phyloP scores from a whole-genome alignment of 257 asterid genomes.

The Eustoma russellianum region DNA sequence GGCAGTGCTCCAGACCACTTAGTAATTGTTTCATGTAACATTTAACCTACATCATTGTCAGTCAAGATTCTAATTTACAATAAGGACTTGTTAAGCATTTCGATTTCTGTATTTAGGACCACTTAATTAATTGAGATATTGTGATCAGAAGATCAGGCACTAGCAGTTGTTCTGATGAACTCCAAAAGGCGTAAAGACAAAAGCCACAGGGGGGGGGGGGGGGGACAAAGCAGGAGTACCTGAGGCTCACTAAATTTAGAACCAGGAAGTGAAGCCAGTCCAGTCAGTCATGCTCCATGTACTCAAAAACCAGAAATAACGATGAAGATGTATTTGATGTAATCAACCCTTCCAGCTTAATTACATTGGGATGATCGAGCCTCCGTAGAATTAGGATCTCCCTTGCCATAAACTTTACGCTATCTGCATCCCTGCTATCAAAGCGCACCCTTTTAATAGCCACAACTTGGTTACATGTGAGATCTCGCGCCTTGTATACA shows the following conservation, averaged over 20 bases:
- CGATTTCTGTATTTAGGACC: not conserved
- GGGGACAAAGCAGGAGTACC: conserved; percentile 35
- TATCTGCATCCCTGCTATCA: conserved; percentile 79
- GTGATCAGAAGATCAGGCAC: not conserved
- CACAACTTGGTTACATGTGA: conserved; percentile 39
- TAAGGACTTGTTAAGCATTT: not conserved
- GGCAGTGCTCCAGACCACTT: conserved; percentile 79
- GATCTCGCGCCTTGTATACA: conserved; percentile 81
- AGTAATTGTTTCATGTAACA: conserved; percentile 88
- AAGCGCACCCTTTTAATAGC: conserved; percentile 90
- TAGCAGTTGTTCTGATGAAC: too few relatives aligned
- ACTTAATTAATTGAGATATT: not conserved
- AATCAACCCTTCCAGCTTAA: conserved; percentile 77
- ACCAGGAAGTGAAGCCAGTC: conserved; percentile 76
- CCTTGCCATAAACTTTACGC: conserved; percentile 95
- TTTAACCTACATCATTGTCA: conserved; percentile 41
- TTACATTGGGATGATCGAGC: conserved; percentile 85
- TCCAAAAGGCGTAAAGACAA: too few relatives aligned
- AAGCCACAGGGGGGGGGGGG: not conserved
- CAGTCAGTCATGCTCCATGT: conserved; percentile 95
- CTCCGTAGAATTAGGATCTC: conserved; percentile 73
- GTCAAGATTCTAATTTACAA: not conserved
- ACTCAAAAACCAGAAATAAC: conserved; percentile 80
- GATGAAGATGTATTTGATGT: conserved; percentile 64
- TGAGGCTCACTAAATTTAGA: conserved; percentile 74